Percentiles rank a stretch among this genome's conserved stretches.
phyloP scores from a whole-genome alignment of 163 green algal genomes.

The Trebouxiophyceae sp. region DNA sequence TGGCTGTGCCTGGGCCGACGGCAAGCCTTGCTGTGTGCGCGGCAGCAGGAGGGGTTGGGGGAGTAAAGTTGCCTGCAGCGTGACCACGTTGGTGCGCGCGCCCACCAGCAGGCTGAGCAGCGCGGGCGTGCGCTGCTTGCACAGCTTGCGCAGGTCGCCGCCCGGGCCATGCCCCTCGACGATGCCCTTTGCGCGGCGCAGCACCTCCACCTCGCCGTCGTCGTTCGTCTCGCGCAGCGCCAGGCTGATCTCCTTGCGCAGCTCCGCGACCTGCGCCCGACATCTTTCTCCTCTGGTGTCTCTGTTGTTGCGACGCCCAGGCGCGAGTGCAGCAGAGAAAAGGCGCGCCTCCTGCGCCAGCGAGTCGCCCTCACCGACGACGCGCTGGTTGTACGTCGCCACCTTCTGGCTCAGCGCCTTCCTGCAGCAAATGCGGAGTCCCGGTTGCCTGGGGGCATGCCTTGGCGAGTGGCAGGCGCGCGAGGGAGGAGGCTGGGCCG shows the following conservation, averaged over 20 bases:
- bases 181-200: neutral
- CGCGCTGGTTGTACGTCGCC: constrained; percentile 40
- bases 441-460: no score
- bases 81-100: constrained; percentile 42
- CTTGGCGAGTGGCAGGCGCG: no score
- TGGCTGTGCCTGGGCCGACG: no score
- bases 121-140: constrained; percentile 25
- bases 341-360: constrained; percentile 61
- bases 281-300: no score
- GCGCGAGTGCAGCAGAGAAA: no score
- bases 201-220: neutral
- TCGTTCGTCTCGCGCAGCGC: neutral
- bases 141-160: constrained; percentile 32
- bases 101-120: constrained; percentile 55
- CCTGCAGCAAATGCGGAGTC: constrained; percentile 27
- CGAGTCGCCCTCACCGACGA: constrained; percentile 47
- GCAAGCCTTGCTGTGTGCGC: no score
- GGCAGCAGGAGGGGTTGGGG: neutral
- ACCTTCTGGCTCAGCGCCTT: constrained; percentile 49
- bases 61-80: constrained; percentile 19
- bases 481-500: no score
- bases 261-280: neutral
- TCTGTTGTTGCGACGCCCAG: no score
- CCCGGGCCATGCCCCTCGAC: constrained; percentile 24
- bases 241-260: constrained; percentile 7